These are phyloP conservation scores for Volutella citrinella DNA, from an alignment of 2,329 filamentous ascomycete species.

Conservation along the genomic window DNA sequence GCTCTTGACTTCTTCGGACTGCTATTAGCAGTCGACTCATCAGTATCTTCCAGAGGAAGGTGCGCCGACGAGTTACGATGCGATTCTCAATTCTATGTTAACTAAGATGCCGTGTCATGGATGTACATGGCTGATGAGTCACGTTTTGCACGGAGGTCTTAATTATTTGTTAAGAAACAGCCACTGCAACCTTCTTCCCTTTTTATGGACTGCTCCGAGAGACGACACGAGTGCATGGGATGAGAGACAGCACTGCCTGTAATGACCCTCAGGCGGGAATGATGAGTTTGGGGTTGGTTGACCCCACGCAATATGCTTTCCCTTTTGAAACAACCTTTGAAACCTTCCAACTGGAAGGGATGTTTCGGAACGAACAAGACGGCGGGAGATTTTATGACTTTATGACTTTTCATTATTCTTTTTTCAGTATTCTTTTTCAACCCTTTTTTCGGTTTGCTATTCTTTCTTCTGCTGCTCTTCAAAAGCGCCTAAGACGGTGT, in stretches of 20 bases:
- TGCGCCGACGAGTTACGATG: constrained; percentile 37
- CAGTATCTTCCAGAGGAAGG: constrained; percentile 27
- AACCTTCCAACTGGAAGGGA: constrained; percentile 16
- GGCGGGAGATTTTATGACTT: constrained; percentile 30
- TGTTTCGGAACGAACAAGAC: constrained; percentile 24
- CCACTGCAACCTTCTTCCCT: constrained; percentile 21
- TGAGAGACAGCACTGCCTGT: constrained; percentile 34
- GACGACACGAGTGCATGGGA: constrained; percentile 29
- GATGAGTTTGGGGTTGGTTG: constrained; percentile 25
- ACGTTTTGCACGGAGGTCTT: constrained; percentile 41
- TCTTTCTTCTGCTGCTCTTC: constrained; percentile 20
- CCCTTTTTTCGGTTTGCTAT: constrained; percentile 12
- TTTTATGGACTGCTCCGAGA: constrained; percentile 24
- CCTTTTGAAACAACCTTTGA: constrained; percentile 16
- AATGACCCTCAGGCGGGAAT: constrained; percentile 35
- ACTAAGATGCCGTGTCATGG: constrained; percentile 32
- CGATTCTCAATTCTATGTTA: constrained; percentile 33
- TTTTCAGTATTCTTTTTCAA: constrained; percentile 20
- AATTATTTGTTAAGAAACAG: constrained; percentile 22
- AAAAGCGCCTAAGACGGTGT: constrained; percentile 31
- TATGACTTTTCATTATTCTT: no score
- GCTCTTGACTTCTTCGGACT: constrained; percentile 23
- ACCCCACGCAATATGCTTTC: constrained; percentile 22
- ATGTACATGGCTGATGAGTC: constrained; percentile 44
- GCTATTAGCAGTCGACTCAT: constrained; percentile 29